Evolutionary conservation across 805 yeast genomes (phyloP).

Genomic region (Spathaspora passalidarum): DNA sequence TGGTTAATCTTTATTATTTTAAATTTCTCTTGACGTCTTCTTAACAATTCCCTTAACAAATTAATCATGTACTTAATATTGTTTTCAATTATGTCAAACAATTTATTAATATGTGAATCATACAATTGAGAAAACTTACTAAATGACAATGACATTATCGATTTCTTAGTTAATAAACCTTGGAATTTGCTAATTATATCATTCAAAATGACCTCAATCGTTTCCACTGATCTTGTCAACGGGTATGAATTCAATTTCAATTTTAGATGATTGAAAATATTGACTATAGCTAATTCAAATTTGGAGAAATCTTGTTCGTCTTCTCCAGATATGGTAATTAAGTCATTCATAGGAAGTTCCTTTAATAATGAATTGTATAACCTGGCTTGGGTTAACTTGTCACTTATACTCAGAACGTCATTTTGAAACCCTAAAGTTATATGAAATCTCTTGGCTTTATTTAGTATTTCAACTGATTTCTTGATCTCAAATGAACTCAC

Average conservation of each 20-base stretch:
- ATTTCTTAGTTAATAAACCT: constrained; percentile 26
- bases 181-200: constrained; percentile 48
- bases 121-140: constrained; percentile 32
- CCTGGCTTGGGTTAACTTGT: constrained; percentile 48
- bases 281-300: constrained; percentile 41
- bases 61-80: constrained; percentile 61
- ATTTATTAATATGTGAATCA: not conserved
- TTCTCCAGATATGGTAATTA: constrained; percentile 26
- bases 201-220: constrained; percentile 62
- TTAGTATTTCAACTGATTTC: constrained; percentile 57
- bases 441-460: constrained; percentile 74
- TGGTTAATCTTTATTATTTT: constrained; percentile 60
- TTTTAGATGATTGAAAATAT: constrained; percentile 54
- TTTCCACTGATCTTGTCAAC: constrained; percentile 53
- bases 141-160: constrained; percentile 45
- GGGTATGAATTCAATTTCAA: constrained; percentile 43
- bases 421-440: constrained; percentile 69
- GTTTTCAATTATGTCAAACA: constrained; percentile 52
- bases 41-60: constrained; percentile 67
- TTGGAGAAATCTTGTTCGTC: constrained; percentile 29
- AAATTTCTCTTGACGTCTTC: constrained; percentile 72
- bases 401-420: constrained; percentile 60
- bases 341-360: constrained; percentile 66
- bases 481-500: constrained; percentile 51
- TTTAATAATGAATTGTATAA: constrained; percentile 62